A percentile compares a stretch with the other conserved stretches of the same genome.
These are phyloP conservation scores for Nemophila menziesii DNA, from an alignment of 257 asterid species.

Conservation along the genomic window DNA sequence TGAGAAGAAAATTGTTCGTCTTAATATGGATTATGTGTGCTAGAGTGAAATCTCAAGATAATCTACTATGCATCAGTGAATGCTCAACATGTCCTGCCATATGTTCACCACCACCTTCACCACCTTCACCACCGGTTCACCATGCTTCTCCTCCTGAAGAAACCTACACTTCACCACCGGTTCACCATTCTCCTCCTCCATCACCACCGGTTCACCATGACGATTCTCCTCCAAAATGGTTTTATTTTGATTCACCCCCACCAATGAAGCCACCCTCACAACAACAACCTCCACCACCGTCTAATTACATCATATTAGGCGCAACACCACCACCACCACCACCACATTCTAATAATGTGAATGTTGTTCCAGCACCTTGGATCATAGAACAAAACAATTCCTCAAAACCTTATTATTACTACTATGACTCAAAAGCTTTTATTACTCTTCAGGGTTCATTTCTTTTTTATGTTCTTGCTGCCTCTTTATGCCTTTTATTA, in stretches of 20 bases:
- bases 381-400: slow-evolving; percentile 34
- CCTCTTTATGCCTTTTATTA: slow-evolving; percentile 14
- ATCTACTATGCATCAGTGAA: slow-evolving; percentile 60
- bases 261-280: too few species aligned
- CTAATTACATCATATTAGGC: not conserved
- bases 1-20: slow-evolving; percentile 14
- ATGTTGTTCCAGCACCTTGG: slow-evolving; percentile 27
- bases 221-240: slow-evolving; percentile 21
- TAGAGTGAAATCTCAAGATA: slow-evolving; percentile 17
- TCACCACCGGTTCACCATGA: slow-evolving; percentile 14
- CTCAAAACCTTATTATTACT: slow-evolving; percentile 57
- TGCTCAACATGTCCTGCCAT: slow-evolving; percentile 59
- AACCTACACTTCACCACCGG: slow-evolving; percentile 17
- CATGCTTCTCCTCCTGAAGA: slow-evolving; percentile 16
- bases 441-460: slow-evolving; percentile 16
- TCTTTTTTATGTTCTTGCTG: slow-evolving; percentile 18
- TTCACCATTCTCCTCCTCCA: slow-evolving; percentile 33
- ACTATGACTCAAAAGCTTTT: slow-evolving; percentile 31
- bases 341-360: slow-evolving; percentile 6
- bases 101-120: slow-evolving; percentile 52
- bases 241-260: slow-evolving; percentile 18
- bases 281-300: too few species aligned
- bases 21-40: slow-evolving; percentile 16
- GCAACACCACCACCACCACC: slow-evolving; percentile 13
- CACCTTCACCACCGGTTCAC: not conserved